Evolutionary conservation across 139 green algal genomes (phyloP).

Genomic region (Raphidocelis subcapitata): DNA sequence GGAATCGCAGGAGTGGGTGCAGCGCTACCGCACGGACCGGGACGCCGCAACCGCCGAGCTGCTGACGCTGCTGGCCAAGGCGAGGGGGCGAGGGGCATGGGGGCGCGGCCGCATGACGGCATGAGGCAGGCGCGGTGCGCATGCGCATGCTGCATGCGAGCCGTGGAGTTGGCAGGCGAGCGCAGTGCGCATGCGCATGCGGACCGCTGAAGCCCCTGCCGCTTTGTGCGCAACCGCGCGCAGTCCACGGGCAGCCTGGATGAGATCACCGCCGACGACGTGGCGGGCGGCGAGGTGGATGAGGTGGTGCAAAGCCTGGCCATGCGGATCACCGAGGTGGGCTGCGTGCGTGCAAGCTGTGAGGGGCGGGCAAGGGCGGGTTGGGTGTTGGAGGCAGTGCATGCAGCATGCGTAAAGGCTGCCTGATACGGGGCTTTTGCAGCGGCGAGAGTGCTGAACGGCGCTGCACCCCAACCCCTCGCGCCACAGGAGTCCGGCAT

Average conservation of each 20-base stretch:
- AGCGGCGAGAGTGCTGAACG: too few relatives aligned
- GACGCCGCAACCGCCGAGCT: conserved; percentile 54
- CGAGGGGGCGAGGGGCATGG: neutral
- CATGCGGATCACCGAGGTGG: neutral
- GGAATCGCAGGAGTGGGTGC: conserved; percentile 59
- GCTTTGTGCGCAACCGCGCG: neutral
- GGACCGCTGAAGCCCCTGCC: neutral
- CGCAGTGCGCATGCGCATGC: too few relatives aligned
- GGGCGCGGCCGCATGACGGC: too few relatives aligned
- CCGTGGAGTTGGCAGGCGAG: too few relatives aligned
- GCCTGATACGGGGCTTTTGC: too few relatives aligned
- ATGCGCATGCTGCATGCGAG: neutral
- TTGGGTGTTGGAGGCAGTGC: neutral
- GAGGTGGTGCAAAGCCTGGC: conserved; percentile 42
- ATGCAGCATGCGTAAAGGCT: too few relatives aligned
- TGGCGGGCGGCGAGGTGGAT: conserved; percentile 68
- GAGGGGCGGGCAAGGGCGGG: too few relatives aligned
- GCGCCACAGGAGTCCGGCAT: conserved; percentile 38
- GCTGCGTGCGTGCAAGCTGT: neutral
- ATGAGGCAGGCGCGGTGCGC: too few relatives aligned
- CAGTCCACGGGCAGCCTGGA: conserved; percentile 33
- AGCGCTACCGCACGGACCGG: conserved; percentile 42
- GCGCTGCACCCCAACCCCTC: too few relatives aligned
- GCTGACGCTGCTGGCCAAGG: conserved; percentile 66
- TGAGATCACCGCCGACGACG: conserved; percentile 48